phyloP scores from a whole-genome alignment of 805 yeast genomes.

The Kazachstania africana region DNA sequence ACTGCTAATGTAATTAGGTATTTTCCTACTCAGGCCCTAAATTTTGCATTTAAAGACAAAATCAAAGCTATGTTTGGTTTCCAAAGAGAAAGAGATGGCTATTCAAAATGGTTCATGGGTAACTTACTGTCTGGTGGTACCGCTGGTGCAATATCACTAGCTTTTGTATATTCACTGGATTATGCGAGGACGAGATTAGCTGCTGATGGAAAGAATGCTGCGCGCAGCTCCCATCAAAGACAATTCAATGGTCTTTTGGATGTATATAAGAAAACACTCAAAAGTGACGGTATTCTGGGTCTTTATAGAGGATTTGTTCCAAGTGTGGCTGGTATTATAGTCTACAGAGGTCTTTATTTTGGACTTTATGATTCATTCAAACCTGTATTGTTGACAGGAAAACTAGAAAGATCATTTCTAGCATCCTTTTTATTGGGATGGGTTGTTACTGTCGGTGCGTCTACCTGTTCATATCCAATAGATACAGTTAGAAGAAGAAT shows the following conservation, averaged over 20 bases:
- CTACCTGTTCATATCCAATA: slow-evolving; percentile 97
- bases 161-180: slow-evolving; percentile 59
- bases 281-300: slow-evolving; percentile 96
- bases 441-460: slow-evolving; percentile 97
- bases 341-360: slow-evolving; percentile 98
- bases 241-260: slow-evolving; percentile 95
- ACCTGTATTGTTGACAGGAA: slow-evolving; percentile 89
- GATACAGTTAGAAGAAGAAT: slow-evolving; percentile 99
- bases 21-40: slow-evolving; percentile 98
- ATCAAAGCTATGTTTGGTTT: slow-evolving; percentile 92
- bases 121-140: slow-evolving; percentile 98
- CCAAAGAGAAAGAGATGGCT: slow-evolving; percentile 84
- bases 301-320: slow-evolving; percentile 99
- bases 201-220: slow-evolving; percentile 87
- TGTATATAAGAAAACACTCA: slow-evolving; percentile 91
- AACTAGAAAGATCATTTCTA: slow-evolving; percentile 86
- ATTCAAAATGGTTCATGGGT: slow-evolving; percentile 93
- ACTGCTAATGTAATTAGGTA: slow-evolving; percentile 97
- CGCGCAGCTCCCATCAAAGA: slow-evolving; percentile 82
- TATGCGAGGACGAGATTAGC: slow-evolving; percentile 99
- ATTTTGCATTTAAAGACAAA: slow-evolving; percentile 97
- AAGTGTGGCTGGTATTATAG: slow-evolving; percentile 93
- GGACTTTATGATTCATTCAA: slow-evolving; percentile 95
- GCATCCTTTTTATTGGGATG: slow-evolving; percentile 96
- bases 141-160: slow-evolving; percentile 64